phyloP scores from a whole-genome alignment of 2,329 filamentous ascomycete species.

The Parastagonospora avenae region DNA sequence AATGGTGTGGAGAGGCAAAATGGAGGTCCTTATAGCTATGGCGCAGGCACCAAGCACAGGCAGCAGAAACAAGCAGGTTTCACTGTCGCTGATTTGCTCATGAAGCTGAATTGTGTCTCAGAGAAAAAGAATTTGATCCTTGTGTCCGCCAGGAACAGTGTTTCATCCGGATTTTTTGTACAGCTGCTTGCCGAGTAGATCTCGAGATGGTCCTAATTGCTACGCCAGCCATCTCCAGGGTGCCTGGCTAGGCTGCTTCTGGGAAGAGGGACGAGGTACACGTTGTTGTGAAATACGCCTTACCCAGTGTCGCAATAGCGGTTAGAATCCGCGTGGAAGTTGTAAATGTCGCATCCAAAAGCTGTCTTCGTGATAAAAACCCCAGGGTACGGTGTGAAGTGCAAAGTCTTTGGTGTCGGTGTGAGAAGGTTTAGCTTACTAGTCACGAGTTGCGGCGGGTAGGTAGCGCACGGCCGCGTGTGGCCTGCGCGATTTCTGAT shows the following conservation, averaged over 20 bases:
- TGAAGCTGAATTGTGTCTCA: constrained; percentile 8
- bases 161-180: constrained; percentile 4
- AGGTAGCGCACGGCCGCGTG: background rate
- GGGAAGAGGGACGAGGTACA: constrained; percentile 10
- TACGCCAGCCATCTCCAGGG: constrained; percentile 24
- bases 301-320: constrained; percentile 28
- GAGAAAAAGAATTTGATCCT: constrained; percentile 6
- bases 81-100: constrained; percentile 8
- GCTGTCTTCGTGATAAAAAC: constrained; percentile 4
- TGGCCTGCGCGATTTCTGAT: background rate
- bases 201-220: constrained; percentile 13
- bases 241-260: constrained; percentile 17
- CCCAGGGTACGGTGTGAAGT: constrained; percentile 16
- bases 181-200: constrained; percentile 8
- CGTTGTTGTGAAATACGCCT: constrained; percentile 25
- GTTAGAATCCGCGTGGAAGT: constrained; percentile 20
- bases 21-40: background rate
- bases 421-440: constrained; percentile 22
- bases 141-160: constrained; percentile 1
- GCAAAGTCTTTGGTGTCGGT: constrained; percentile 17
- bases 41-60: constrained; percentile 7
- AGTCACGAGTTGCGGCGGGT: constrained; percentile 1
- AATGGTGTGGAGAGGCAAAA: background rate
- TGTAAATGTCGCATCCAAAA: constrained; percentile 21
- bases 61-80: background rate